Base-by-base conservation (phyloP, 352 stramenopile genomes). In the Blastocystis sp. region DNA sequence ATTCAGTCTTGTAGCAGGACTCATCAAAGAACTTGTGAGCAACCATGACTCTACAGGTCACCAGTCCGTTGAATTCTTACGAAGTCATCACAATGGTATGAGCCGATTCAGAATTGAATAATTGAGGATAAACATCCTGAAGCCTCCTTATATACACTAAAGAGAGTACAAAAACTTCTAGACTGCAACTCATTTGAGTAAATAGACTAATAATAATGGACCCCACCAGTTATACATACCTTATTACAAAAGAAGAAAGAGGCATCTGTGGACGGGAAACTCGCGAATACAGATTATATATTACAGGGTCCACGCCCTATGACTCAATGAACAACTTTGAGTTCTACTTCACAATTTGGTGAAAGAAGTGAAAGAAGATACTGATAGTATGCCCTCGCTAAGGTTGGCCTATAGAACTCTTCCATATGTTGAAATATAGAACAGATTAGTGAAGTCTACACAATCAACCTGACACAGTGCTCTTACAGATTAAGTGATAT, bases 61-160 rank as follows among this genome's bases (percentile, higher is more conserved):
- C 3, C 9, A 32, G 51, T 66, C 19, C 3, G 29, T 12, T 66
- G n/a, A 66, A 83, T 27, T 9, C 11, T 21, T 83, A 83, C 71
- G 71, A 83, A 39, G 27, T 46, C 11, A 65, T 21, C 19, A 83
- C 51, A n/a, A 83, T 12, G 5, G 29, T 27, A 27, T 51, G 24
- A 52, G n/a, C 27, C 3, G 19, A 65, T 21, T 83, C 16, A 37
- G 43, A 12, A 21, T 21, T 66, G 9, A 83, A 32, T 27, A 65
- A 29, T 4, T 12, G 27, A 43, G 52, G 51, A 83, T 59, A 43
- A 12, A 65, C 29, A 35, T n/a, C 14, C 21, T 29, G 9, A n/a
- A 83, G 42, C 65, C 71, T 83, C 51, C 66, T 56, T 35, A 83
- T 65, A 66, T 83, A 83, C 24, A 83, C 49, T 49, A 83, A 43